Conservation (phyloP, 2,329 filamentous ascomycete species). For the Paraphoma sp. region DNA sequence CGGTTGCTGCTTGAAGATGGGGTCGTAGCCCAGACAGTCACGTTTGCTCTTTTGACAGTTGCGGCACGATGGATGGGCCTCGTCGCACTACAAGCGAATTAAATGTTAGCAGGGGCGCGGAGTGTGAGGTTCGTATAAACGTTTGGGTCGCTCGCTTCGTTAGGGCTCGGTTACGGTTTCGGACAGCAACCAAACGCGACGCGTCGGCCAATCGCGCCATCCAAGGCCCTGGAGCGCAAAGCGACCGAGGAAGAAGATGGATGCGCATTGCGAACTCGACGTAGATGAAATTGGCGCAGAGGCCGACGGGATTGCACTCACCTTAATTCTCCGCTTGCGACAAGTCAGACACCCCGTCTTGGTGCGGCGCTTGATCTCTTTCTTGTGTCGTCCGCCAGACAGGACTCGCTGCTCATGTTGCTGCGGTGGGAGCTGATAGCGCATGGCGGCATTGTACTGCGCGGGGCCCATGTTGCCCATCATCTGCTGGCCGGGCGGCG, state of each 20-base stretch:
- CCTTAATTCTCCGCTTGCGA: conserved; percentile 73
- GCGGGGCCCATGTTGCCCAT: conserved; percentile 57
- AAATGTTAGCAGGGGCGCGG: conserved; percentile 32
- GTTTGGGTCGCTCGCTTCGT: conserved; percentile 41
- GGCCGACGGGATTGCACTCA: conserved; percentile 41
- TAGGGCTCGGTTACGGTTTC: conserved; percentile 43
- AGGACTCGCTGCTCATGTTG: conserved; percentile 59
- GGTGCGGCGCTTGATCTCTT: conserved; percentile 78
- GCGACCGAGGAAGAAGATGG: neutral
- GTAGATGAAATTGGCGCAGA: conserved; percentile 7
- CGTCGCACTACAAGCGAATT: conserved; percentile 77
- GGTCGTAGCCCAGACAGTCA: conserved; percentile 85
- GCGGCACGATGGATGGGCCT: conserved; percentile 89
- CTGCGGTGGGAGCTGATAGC: conserved; percentile 63
- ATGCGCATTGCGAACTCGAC: neutral
- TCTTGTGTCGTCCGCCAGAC: conserved; percentile 69
- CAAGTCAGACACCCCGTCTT: conserved; percentile 72
- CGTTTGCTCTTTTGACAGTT: conserved; percentile 90
- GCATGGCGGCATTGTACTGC: conserved; percentile 54
- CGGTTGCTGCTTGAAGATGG: conserved; percentile 78
- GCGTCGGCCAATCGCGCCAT: conserved; percentile 35
- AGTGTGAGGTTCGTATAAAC: conserved; percentile 40
- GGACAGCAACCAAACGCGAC: conserved; percentile 30
- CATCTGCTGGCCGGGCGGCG: conserved; percentile 57
- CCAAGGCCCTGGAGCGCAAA: conserved; percentile 19